Percentiles rank a stretch among this genome's conserved stretches.
Conservation (phyloP, 768 basidiomycete genomes). For the Collybia nuda region DNA sequence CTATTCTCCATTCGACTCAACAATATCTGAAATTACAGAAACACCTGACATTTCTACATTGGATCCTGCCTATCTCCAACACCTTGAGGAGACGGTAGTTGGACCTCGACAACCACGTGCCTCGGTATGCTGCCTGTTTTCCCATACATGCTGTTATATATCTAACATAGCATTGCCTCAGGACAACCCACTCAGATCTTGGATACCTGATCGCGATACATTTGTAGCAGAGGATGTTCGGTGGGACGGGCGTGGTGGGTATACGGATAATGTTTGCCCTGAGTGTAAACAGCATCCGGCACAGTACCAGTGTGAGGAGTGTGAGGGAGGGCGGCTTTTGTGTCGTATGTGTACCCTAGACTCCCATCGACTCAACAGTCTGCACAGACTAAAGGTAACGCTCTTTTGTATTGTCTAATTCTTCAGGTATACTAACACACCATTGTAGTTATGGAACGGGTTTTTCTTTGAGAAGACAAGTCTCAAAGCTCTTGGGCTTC, state of each 20-base stretch:
- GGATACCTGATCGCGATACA: constrained; percentile 4
- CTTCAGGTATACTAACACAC: not conserved
- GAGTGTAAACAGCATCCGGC: not conserved
- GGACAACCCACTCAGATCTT: constrained; percentile 9
- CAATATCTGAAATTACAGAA: no score
- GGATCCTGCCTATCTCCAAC: constrained; percentile 7
- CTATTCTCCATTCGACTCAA: no score
- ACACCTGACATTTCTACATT: not conserved
- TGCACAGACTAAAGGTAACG: constrained; percentile 21
- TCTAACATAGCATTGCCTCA: not conserved
- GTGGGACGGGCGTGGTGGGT: constrained; percentile 2
- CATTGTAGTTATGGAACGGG: not conserved
- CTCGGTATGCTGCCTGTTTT: not conserved
- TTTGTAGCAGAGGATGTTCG: not conserved
- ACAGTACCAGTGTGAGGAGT: constrained; percentile 16
- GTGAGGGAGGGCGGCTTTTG: constrained; percentile 3
- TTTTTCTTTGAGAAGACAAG: not conserved
- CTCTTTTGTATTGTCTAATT: not conserved
- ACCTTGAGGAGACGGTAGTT: constrained; percentile 3
- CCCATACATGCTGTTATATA: no score
- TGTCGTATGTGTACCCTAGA: constrained; percentile 11
- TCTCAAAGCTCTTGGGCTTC: not conserved
- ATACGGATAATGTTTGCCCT: not conserved
- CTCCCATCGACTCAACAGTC: constrained; percentile 5
- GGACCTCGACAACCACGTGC: not conserved